Evolutionary conservation across 2,329 filamentous ascomycete genomes (phyloP), one percentile per base, ranked within the genome.

Genomic region (Helotiales sp.): DNA sequence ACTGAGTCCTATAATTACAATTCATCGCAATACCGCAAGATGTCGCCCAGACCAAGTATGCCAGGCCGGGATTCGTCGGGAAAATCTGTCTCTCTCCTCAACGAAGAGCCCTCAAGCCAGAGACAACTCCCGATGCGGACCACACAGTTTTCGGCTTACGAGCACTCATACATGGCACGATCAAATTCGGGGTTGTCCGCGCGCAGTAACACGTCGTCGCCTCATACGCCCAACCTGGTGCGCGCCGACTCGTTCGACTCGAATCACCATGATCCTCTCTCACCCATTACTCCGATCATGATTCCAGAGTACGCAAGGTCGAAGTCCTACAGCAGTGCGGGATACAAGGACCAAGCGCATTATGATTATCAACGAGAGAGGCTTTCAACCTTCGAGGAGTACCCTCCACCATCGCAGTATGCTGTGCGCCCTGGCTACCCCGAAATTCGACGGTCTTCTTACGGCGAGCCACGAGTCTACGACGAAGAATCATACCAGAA

Each of bases 191-290:
- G 73, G 61, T 67, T 60, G 53, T 79, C 79, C 2, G 77, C 77
- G 3, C 42, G 54, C 9, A 70, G 66, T 58, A 58, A 46, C 38
- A 47, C 55, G 10, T 67, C 65, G 3, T 78, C 79, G 19, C 66
- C 67, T 10, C 30, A 58, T 24, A 67, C 65, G 4, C 83, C 84
- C 29, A 80, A 81, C 65, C 77, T 87, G n/a, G 72, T 81, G 50
- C 81, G 83, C 42, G 84, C 83, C 52, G 75, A 84, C 64, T 86
- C 84, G 0, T 86, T 83, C 70, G 84, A 86, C 67, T 86, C 83
- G 10, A 80, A 82, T 60, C 76, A 76, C 63, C 83, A 75, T 66
- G 82, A 83, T 55, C 77, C 81, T 29, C 67, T 76, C 19, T 83
- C 83, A 1, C 84, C 84, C 24, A 65, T 83, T 58, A 86, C 83